Evolutionary conservation across 345 rosid species (phyloP), one percentile per base, ranked within the genome.

Genomic region (Populus tremula): DNA sequence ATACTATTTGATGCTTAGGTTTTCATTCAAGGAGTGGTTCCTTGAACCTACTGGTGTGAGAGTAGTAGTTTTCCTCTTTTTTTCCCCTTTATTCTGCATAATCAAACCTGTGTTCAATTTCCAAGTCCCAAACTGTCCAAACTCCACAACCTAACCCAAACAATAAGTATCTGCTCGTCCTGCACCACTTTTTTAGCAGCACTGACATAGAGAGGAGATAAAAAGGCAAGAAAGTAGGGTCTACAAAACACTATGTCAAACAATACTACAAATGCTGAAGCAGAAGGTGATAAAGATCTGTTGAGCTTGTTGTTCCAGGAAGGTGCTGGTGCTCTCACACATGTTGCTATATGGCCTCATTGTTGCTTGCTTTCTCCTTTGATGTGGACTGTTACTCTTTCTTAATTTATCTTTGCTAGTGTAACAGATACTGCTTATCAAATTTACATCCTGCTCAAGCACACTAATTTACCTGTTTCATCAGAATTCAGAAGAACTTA

Each of bases 401-500:
- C 10, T n/a, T 59, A 59, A 23, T 59, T 59, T n/a, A 11, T 59
- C 64, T 23, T 25, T 59, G 59, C 23, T 54, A 20, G 61, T 59
- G 64, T 59, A 23, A n/a, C 23, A 59, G 64, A 59, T 61, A 31
- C 64, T 54, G 79, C 56, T 39, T 21, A 4, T 68, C 43, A 65
- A 62, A 35, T n/a, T 20, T 56, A 18, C 38, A 29, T 65, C 45
- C 67, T 73, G 31, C 62, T 27, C 13, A 64, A 61, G 14, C 5
- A 9, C 17, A 53, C 79, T 82, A 27, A 77, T 56, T 80, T 69
- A 71, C 65, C 74, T 80, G 38, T 77, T 76, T 76, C 61, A 33
- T 73, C 87, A 96, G 99, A 85, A 92, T 90, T 82, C 86, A 82
- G 73, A 83, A 85, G 82, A 96, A 89, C 80, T 72, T 87, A n/a